Evolutionary conservation across 331 rosid genomes (phyloP).

Genomic region (Acacia concinna): DNA sequence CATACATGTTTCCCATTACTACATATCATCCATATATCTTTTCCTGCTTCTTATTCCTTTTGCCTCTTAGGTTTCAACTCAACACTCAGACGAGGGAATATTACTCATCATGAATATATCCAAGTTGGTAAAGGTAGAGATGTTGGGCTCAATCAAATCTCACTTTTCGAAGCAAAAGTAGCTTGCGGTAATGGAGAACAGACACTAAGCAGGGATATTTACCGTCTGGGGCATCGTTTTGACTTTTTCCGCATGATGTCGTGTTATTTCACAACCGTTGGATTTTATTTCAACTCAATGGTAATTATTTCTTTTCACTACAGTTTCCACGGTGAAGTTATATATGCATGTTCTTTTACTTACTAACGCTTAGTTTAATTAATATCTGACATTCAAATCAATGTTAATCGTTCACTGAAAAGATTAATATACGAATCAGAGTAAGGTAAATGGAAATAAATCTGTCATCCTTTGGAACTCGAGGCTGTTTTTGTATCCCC

Average conservation of each 20-base stretch:
- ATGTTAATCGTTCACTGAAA: background rate
- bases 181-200: conserved; percentile 1
- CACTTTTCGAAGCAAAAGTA: conserved; percentile 45
- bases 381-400: conserved; percentile 18
- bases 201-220: background rate
- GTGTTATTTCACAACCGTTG: conserved; percentile 83
- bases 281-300: conserved; percentile 83
- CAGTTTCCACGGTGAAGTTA: background rate
- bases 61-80: conserved; percentile 78
- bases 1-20: conserved; percentile 5
- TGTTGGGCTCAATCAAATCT: conserved; percentile 87
- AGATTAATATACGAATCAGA: background rate
- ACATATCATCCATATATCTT: conserved; percentile 18
- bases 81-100: conserved; percentile 83
- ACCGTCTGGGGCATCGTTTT: conserved; percentile 16
- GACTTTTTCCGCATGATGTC: conserved; percentile 96
- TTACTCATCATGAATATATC: conserved; percentile 94
- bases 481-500: background rate
- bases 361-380: background rate
- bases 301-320: conserved; percentile 39
- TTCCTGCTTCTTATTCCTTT: conserved; percentile 33
- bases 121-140: conserved; percentile 99
- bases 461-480: conserved; percentile 14
- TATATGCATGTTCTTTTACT: background rate
- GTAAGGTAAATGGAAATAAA: conserved; percentile 5